Conservation (phyloP, 2,329 filamentous ascomycete genomes). For the Coniochaeta sp. region DNA sequence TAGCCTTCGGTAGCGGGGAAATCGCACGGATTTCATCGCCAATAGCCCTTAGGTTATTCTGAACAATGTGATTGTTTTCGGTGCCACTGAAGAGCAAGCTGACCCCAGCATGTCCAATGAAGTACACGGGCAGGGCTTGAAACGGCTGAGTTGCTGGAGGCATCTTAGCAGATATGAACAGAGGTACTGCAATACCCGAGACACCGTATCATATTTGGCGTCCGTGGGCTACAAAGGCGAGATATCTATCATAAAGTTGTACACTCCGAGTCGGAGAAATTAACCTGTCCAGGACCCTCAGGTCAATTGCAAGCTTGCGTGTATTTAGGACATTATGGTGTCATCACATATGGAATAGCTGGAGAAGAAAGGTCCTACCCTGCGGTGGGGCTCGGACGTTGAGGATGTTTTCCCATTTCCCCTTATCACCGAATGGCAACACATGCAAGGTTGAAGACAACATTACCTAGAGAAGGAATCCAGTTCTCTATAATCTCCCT, state of each 20-base stretch:
- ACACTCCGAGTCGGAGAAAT: background rate
- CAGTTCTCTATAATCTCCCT: background rate
- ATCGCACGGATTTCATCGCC: constrained; percentile 12
- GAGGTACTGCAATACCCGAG: background rate
- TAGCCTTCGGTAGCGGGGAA: constrained; percentile 13
- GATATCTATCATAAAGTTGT: background rate
- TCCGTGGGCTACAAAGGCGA: background rate
- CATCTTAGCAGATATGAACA: constrained; percentile 5
- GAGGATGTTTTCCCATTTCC: background rate
- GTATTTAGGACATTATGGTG: background rate
- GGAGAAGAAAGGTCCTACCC: background rate
- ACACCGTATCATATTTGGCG: background rate
- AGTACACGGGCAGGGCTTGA: constrained; percentile 13
- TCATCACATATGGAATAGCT: background rate
- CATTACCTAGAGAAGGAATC: background rate
- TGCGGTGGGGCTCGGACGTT: background rate
- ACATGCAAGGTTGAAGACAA: background rate
- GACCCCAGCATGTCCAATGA: constrained; percentile 15
- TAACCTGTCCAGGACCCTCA: background rate
- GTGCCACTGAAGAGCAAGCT: constrained; percentile 10
- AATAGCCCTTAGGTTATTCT: constrained; percentile 13
- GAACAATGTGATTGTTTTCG: constrained; percentile 10
- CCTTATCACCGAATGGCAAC: background rate
- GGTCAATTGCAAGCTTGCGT: background rate
- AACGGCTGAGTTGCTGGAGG: constrained; percentile 9